phyloP scores from a whole-genome alignment of 352 stramenopile genomes.

The Phytophthora hibernalis region DNA sequence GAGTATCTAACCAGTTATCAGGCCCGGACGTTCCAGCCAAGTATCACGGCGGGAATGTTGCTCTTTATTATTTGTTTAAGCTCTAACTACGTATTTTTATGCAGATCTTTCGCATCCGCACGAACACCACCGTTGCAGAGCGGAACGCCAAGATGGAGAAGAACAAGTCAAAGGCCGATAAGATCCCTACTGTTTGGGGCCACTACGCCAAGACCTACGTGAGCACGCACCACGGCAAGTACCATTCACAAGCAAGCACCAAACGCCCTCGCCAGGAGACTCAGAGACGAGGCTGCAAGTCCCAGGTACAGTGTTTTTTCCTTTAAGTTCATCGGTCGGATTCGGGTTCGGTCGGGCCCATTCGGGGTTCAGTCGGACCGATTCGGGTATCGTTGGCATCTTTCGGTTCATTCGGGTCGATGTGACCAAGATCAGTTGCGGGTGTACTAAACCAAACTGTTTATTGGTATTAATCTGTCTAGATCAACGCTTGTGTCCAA shows the following conservation, averaged over 20 bases:
- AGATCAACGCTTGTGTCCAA: constrained; percentile 14
- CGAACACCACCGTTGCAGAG: constrained; percentile 9
- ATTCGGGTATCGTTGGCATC: background rate
- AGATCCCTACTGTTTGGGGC: background rate
- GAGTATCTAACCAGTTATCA: background rate
- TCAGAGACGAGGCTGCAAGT: constrained; percentile 3
- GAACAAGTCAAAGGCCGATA: background rate
- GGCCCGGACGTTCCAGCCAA: background rate
- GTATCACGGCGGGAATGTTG: background rate
- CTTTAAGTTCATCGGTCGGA: background rate
- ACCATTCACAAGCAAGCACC: background rate
- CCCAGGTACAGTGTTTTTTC: constrained; percentile 9
- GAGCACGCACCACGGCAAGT: constrained; percentile 4
- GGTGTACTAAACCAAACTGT: background rate
- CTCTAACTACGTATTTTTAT: background rate
- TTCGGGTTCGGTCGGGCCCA: background rate
- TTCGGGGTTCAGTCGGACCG: background rate
- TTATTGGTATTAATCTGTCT: background rate
- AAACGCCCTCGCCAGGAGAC: constrained; percentile 8
- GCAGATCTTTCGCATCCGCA: constrained; percentile 23
- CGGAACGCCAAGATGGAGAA: constrained; percentile 1
- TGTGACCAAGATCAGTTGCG: background rate
- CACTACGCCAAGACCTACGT: constrained; percentile 14
- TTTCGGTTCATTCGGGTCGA: background rate
- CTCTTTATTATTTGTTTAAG: no score